Percentiles rank a stretch among this genome's conserved stretches.
These are phyloP conservation scores for Sodiomyces alkalinus DNA, from an alignment of 2,329 filamentous ascomycete genomes.

Conservation along the genomic window DNA sequence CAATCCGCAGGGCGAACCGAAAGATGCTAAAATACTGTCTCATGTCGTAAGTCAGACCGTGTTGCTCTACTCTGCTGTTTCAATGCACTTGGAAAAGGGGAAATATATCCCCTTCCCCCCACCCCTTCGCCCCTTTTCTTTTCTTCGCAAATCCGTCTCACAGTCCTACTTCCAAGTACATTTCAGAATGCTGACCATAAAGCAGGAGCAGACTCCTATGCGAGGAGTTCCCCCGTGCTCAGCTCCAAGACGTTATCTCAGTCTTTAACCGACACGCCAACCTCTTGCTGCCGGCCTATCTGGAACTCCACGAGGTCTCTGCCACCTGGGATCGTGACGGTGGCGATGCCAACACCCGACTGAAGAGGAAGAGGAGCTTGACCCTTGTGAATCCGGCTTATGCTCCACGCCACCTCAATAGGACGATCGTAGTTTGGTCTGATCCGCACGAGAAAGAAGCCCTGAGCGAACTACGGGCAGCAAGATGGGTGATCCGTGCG, in stretches of 20 bases:
- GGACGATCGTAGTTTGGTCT: conserved; percentile 6
- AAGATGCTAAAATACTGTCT: too few species aligned
- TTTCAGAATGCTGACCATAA: neutral
- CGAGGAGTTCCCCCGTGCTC: conserved; percentile 19
- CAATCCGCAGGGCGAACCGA: conserved; percentile 1
- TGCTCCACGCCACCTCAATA: conserved; percentile 8
- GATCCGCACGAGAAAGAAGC: conserved; percentile 13
- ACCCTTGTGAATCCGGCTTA: conserved; percentile 10
- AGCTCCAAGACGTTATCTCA: conserved; percentile 11
- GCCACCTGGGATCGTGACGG: neutral
- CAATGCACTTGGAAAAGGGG: too few species aligned
- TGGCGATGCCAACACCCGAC: conserved; percentile 7
- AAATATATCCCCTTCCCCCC: too few species aligned
- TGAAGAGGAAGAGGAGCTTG: conserved; percentile 15
- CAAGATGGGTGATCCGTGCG: conserved; percentile 14
- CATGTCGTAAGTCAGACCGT: too few species aligned
- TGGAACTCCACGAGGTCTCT: conserved; percentile 14
- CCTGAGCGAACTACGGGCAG: conserved; percentile 23
- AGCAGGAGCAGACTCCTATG: conserved; percentile 13
- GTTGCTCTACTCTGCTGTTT: too few species aligned
- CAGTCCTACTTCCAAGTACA: too few species aligned
- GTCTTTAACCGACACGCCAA: conserved; percentile 11
- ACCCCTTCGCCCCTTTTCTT: too few species aligned
- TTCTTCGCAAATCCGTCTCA: too few species aligned
- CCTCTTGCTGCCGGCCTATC: conserved; percentile 19